Base-by-base conservation (phyloP, 2,329 filamentous ascomycete species). In the Fusarium burgessii region DNA sequence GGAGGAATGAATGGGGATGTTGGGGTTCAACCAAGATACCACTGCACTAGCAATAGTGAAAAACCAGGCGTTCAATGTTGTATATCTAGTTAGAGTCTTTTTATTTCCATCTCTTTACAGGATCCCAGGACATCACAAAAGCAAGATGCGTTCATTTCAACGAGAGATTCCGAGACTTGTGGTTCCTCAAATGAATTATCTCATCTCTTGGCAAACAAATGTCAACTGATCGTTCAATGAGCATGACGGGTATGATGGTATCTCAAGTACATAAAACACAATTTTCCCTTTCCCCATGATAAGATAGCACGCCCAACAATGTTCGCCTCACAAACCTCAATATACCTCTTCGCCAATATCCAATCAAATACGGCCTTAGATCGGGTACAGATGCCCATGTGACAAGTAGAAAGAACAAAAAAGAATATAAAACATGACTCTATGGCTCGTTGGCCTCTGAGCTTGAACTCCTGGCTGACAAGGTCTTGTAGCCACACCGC, bases 61-160 rank as follows among this genome's bases (percentile, higher is more conserved):
- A 64, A 58, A 67, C 40, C 27, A 67, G 73, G 72, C 72, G 72
- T 75, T 76, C 49, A 54, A 62, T 73, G 33, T 73, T 70, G 54
- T 58, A 66, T 52, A 66, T 64, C 40, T 54, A 62, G 47, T 64
- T 46, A 47, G 52, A 49, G 36, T 60, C 60, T 70, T 59, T 55
- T 51, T 56, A 29, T 29, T 10, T 10, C 7, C 10, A 29, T 29
- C 27, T 8, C 7, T 29, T 29, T 29, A 29, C 4, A 29, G 7
- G 27, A 29, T 29, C n/a, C 33, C 13, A 38, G 15, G 54, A 52
- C 49, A 63, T 60, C 42, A 61, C 35, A 57, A 62, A 55, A 55
- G 60, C 45, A 68, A 35, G 40, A 46, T 55, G 42, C 36, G 25
- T 69, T 60, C 51, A 57, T 49, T 45, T 54, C 27, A 58, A 35